Conservation (phyloP, 1,284 basidiomycete genomes). For the Amylostereum areolatum region DNA sequence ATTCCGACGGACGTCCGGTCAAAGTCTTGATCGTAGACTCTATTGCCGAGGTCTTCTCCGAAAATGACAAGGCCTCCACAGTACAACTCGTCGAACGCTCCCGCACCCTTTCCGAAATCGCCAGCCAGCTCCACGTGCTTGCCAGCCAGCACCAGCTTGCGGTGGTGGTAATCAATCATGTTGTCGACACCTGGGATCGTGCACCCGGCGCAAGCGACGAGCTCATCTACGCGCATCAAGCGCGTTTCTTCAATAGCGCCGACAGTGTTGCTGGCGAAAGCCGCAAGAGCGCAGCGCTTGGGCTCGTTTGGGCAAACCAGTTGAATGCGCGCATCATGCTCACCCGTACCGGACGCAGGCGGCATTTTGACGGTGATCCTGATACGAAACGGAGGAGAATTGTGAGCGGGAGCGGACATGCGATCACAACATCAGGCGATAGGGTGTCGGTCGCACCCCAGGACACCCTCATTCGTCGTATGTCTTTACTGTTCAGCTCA, state of each 20-base stretch:
- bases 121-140: conserved; percentile 61
- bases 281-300: conserved; percentile 75
- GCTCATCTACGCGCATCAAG: conserved; percentile 67
- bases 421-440: conserved; percentile 9
- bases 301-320: conserved; percentile 88
- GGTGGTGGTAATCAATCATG: conserved; percentile 82
- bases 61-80: conserved; percentile 46
- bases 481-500: conserved; percentile 73
- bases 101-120: conserved; percentile 59
- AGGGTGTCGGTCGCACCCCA: conserved; percentile 1
- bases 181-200: conserved; percentile 65
- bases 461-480: conserved; percentile 46
- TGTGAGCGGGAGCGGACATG: conserved; percentile 28
- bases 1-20: conserved; percentile 37
- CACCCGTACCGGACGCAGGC: conserved; percentile 65
- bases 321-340: conserved; percentile 82
- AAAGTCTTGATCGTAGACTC: conserved; percentile 78
- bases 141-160: conserved; percentile 62
- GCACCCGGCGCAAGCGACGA: conserved; percentile 22
- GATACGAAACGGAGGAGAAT: conserved; percentile 12
- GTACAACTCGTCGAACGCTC: conserved; percentile 64
- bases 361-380: conserved; percentile 36
- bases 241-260: conserved; percentile 68
- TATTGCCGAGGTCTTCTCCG: conserved; percentile 75
- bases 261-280: conserved; percentile 50